Evolutionary conservation across 2,329 filamentous ascomycete species (phyloP).

Genomic region (Neopestalotiopsis rosae): DNA sequence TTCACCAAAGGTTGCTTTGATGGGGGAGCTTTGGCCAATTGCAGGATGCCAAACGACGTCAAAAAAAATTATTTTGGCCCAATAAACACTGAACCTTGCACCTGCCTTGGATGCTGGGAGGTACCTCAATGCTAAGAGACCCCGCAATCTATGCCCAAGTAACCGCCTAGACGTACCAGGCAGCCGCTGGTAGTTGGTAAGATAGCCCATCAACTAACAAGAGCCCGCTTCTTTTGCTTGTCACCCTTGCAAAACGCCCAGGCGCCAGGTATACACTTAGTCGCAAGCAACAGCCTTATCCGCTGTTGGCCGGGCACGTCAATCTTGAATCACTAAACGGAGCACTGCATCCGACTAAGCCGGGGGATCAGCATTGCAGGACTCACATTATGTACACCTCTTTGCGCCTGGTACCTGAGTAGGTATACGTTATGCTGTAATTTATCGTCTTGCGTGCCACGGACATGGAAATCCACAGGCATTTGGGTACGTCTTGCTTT

Average conservation of each 20-base stretch:
- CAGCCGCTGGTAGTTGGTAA: too few species aligned
- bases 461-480: too few species aligned
- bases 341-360: neutral
- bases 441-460: too few species aligned
- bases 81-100: slow-evolving; percentile 2
- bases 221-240: neutral
- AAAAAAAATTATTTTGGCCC: slow-evolving; percentile 6
- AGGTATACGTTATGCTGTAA: too few species aligned
- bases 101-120: neutral
- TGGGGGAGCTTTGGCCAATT: slow-evolving; percentile 14
- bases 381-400: too few species aligned
- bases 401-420: too few species aligned
- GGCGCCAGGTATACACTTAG: neutral
- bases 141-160: too few species aligned
- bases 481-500: too few species aligned
- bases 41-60: slow-evolving; percentile 8
- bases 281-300: neutral
- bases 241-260: neutral
- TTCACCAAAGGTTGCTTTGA: neutral
- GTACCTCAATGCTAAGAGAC: neutral
- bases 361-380: neutral
- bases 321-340: neutral
- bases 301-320: neutral
- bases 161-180: too few species aligned
- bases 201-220: neutral